phyloP scores from a whole-genome alignment of 768 basidiomycete species.

The Termitomyces sp. region DNA sequence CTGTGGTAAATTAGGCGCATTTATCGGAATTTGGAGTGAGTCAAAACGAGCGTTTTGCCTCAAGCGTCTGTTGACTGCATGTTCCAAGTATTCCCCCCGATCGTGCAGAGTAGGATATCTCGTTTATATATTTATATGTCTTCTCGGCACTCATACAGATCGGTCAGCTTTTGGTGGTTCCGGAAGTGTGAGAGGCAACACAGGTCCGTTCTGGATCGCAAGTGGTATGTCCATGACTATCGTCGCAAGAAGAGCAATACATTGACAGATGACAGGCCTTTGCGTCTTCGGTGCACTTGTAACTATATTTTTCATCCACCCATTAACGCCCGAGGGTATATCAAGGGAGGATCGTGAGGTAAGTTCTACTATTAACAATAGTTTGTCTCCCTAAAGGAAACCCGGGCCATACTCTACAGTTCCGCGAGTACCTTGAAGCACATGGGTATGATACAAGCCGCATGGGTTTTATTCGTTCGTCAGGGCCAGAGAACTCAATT shows the following conservation, averaged over 20 bases:
- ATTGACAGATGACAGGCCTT: background rate
- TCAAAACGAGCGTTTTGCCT: background rate
- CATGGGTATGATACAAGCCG: constrained; percentile 17
- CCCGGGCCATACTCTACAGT: constrained; percentile 6
- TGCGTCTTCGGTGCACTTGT: constrained; percentile 10
- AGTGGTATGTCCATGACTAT: constrained; percentile 41
- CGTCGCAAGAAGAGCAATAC: background rate
- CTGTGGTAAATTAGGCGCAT: constrained; percentile 81
- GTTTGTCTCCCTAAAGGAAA: background rate
- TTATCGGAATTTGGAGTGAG: constrained; percentile 76
- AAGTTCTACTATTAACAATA: background rate
- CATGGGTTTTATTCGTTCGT: constrained; percentile 11
- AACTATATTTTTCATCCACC: constrained; percentile 6
- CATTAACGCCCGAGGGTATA: constrained; percentile 7
- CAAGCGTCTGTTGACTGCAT: background rate
- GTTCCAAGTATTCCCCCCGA: constrained; percentile 54
- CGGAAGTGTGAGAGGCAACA: constrained; percentile 52
- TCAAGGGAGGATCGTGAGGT: constrained; percentile 8
- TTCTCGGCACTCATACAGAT: background rate
- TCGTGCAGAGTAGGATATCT: constrained; percentile 47
- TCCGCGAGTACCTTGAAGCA: constrained; percentile 16
- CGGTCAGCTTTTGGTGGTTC: constrained; percentile 56
- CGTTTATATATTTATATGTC: background rate
- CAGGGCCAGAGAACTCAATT: background rate
- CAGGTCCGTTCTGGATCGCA: constrained; percentile 84